These are phyloP conservation scores for Geoglossum cookeanum DNA, from an alignment of 2,329 filamentous ascomycete species.

Conservation along the genomic window DNA sequence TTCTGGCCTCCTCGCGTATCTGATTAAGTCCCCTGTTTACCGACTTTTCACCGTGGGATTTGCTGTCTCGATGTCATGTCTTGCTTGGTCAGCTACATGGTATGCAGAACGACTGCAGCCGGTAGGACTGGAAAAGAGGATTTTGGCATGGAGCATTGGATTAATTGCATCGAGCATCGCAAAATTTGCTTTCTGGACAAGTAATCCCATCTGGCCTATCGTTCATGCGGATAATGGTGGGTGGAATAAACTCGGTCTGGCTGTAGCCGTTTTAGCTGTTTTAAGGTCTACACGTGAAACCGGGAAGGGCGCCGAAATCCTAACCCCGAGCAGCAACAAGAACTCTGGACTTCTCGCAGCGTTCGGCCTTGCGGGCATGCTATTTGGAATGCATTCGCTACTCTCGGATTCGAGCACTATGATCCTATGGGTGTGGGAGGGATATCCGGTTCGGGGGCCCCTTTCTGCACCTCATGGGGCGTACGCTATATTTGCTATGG, in stretches of 20 bases:
- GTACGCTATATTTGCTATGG: slow-evolving; percentile 75
- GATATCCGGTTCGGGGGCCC: slow-evolving; percentile 77
- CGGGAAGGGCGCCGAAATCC: slow-evolving; percentile 29
- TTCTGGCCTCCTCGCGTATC: slow-evolving; percentile 59
- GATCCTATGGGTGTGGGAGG: slow-evolving; percentile 97
- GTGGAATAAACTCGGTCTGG: slow-evolving; percentile 70
- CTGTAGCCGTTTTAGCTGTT: slow-evolving; percentile 55
- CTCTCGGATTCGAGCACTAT: slow-evolving; percentile 96
- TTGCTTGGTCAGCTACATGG: slow-evolving; percentile 70
- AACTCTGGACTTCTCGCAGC: slow-evolving; percentile 55
- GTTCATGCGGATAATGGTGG: slow-evolving; percentile 82
- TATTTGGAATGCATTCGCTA: slow-evolving; percentile 82
- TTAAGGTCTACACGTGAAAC: slow-evolving; percentile 52
- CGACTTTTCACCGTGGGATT: slow-evolving; percentile 70
- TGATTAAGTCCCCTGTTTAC: slow-evolving; percentile 48
- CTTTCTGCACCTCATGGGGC: slow-evolving; percentile 79
- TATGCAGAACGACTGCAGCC: slow-evolving; percentile 59
- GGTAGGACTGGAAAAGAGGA: slow-evolving; percentile 58
- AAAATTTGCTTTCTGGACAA: slow-evolving; percentile 86
- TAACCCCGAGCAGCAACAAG: slow-evolving; percentile 34
- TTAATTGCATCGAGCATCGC: slow-evolving; percentile 69
- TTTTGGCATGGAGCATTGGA: slow-evolving; percentile 64
- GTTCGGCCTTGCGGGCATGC: slow-evolving; percentile 60
- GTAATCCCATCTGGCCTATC: slow-evolving; percentile 93
- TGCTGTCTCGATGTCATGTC: slow-evolving; percentile 57